Evolutionary conservation across 257 asterid species (phyloP).

Genomic region (Solanum ossicruentum): DNA sequence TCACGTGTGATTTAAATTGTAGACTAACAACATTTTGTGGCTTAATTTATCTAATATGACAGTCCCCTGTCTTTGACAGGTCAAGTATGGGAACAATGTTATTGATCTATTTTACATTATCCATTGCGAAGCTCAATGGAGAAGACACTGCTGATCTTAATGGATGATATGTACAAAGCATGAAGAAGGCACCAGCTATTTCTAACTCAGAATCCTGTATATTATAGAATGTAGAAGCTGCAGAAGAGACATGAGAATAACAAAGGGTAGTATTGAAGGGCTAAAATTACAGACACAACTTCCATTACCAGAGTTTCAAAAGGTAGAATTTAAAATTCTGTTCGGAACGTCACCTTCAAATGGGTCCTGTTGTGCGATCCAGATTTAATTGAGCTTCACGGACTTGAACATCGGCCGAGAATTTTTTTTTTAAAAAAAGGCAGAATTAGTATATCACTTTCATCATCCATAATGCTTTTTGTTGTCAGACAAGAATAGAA

Average conservation of each 20-base stretch:
- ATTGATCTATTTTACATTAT: slow-evolving; percentile 51
- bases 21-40: not conserved
- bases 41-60: not conserved
- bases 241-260: not conserved
- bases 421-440: no score
- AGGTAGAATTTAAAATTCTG: not conserved
- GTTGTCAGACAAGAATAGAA: not conserved
- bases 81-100: slow-evolving; percentile 54
- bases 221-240: not conserved
- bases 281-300: not conserved
- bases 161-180: not conserved
- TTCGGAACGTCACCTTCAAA: no score
- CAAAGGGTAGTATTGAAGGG: not conserved
- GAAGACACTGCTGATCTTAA: slow-evolving; percentile 8
- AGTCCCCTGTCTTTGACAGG: slow-evolving; percentile 12
- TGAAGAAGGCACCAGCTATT: not conserved
- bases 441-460: not conserved
- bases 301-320: not conserved
- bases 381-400: no score
- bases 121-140: slow-evolving; percentile 19
- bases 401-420: no score
- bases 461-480: not conserved
- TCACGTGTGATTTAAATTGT: not conserved
- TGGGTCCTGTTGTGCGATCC: fast-evolving
- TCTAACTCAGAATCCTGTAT: not conserved